Base-by-base conservation (phyloP, 805 yeast species). In the Candida chilensis region DNA sequence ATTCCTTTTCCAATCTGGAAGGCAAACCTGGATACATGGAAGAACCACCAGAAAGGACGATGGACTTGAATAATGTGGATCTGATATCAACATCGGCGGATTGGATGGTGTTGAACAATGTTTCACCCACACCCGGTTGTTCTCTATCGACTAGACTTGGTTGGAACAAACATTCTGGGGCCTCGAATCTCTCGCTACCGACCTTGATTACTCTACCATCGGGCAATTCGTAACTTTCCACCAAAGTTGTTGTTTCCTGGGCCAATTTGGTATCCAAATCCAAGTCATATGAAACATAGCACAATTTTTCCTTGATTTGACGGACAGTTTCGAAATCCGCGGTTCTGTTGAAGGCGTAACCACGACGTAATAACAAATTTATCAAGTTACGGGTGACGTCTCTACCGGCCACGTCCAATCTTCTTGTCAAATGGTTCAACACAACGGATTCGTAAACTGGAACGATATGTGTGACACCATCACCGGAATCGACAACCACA, bases 21-120 rank as follows among this genome's bases (percentile, higher is more conserved):
- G 98, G 98, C 43, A 92, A 71, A 18, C 98, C 98, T 2, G 98
- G 97, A 52, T 92, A 92, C 98, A 92, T 92, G 30, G 95, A 82
- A 2, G 97, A 88, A 34, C 98, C 98, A 52, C 98, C 98, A 5
- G 95, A 84, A 27, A 92, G 70, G 17, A 92, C 97, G 52, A 92
- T 83, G 2, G 96, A 94, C 49, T 81, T 84, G 62, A 74, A 92
- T 36, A 92, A 67, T 1, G 95, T 72, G 5, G 94, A 69, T 59
- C 96, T 78, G 31, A 92, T 74, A 52, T 92, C 98, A 29, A 92
- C 81, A 50, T 92, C 97, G 26, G 97, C 96, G 5, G 88, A 63
- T 65, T 92, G 97, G 40, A 92, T 78, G 3, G 95, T 85, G 54
- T 86, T 84, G 65, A 88, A 92, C 36, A 90, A 66, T 20, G 81